phyloP scores from a whole-genome alignment of 768 basidiomycete genomes.

The Hypholoma fasciculare region DNA sequence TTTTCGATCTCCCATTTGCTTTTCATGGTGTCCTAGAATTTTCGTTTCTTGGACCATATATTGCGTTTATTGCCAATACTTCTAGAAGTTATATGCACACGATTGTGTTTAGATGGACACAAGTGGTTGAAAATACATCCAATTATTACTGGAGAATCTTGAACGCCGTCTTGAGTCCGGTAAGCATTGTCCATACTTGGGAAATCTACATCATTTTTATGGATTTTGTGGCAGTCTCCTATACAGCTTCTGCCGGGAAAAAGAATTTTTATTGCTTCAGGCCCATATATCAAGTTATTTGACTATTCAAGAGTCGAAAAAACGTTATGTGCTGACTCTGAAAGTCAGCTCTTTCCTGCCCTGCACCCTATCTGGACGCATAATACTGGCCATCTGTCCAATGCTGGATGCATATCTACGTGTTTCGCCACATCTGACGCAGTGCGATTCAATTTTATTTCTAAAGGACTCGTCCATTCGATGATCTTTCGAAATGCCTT shows the following conservation, averaged over 20 bases:
- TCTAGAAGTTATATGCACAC: no score
- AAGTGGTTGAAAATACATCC: no score
- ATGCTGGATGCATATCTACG: background rate
- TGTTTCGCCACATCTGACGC: background rate
- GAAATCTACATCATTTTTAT: background rate
- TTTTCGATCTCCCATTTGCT: no score
- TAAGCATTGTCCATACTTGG: no score
- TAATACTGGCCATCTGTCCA: background rate
- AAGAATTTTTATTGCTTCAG: background rate
- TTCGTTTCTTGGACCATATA: no score
- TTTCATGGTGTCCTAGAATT: no score
- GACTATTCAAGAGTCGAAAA: background rate
- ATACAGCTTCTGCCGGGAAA: background rate
- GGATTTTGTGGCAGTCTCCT: no score
- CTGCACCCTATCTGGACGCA: background rate
- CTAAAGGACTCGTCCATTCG: background rate
- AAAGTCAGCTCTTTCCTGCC: background rate
- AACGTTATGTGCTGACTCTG: background rate
- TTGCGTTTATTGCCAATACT: no score
- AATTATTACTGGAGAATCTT: no score
- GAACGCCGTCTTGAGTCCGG: no score
- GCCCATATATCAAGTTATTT: background rate
- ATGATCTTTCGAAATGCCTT: background rate
- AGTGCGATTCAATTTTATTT: background rate
- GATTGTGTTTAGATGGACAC: no score